These are phyloP conservation scores for Populus hybrid DNA, from an alignment of 441 rosid genomes.

Conservation along the genomic window DNA sequence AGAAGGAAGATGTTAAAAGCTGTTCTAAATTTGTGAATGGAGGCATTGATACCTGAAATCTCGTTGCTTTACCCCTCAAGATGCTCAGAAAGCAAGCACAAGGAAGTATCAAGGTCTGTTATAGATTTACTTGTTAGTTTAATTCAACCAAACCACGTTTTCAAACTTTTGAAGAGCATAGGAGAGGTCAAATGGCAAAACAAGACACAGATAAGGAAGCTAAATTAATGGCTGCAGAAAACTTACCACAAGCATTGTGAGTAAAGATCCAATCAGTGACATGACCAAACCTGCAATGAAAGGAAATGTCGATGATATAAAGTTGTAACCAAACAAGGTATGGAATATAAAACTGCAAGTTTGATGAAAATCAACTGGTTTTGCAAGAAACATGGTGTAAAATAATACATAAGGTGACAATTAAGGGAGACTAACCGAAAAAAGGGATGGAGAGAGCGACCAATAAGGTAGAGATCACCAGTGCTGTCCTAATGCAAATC, in stretches of 20 bases:
- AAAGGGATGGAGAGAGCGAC: slow-evolving; percentile 81
- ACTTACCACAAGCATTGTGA: slow-evolving; percentile 94
- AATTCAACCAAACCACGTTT: neutral
- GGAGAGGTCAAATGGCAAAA: neutral
- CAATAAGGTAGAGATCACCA: slow-evolving; percentile 65
- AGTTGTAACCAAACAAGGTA: neutral
- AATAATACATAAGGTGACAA: too few species aligned
- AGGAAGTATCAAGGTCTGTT: slow-evolving; percentile 81
- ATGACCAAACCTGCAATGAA: slow-evolving; percentile 65
- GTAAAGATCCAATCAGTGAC: slow-evolving; percentile 90
- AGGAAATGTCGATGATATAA: neutral
- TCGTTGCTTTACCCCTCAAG: slow-evolving; percentile 44
- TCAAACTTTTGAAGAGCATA: neutral
- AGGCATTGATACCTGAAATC: slow-evolving; percentile 42
- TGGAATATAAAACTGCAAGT: neutral
- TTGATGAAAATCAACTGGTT: neutral
- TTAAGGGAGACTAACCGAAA: slow-evolving; percentile 52
- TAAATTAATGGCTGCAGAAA: neutral
- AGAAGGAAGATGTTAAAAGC: too few species aligned
- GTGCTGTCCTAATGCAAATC: slow-evolving; percentile 57
- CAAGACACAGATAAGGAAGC: neutral
- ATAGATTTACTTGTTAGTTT: slow-evolving; percentile 2
- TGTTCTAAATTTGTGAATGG: neutral
- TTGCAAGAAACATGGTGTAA: neutral
- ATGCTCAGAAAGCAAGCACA: slow-evolving; percentile 84